A percentile compares a stretch with the other conserved stretches of the same genome.
Conservation (phyloP, 2,329 filamentous ascomycete genomes). For the Taxawa tesnikishii region DNA sequence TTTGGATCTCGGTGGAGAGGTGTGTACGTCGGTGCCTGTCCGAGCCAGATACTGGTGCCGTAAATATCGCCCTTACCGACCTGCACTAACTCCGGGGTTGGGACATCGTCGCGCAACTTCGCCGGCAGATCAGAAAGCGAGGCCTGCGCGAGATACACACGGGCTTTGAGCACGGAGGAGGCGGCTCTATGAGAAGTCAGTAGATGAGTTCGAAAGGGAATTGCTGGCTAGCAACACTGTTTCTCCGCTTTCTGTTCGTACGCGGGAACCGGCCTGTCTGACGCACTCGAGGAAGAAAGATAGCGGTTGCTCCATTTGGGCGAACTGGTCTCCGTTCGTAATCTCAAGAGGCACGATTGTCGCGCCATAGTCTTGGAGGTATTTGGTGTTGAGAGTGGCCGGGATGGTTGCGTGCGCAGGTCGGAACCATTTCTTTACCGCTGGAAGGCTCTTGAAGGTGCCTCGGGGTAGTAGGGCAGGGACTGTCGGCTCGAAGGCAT, state of each 20-base stretch:
- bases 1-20: constrained; percentile 90
- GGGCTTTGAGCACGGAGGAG: no score
- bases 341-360: constrained; percentile 49
- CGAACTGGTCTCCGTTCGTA: constrained; percentile 36
- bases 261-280: no score
- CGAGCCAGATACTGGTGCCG: constrained; percentile 76
- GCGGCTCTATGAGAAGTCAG: no score
- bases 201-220: no score
- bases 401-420: constrained; percentile 12
- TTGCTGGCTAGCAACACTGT: no score
- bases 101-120: constrained; percentile 51
- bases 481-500: constrained; percentile 38
- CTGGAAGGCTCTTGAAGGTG: constrained; percentile 36
- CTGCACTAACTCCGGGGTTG: constrained; percentile 52
- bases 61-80: constrained; percentile 77
- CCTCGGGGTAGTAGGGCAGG: constrained; percentile 40
- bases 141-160: constrained; percentile 80
- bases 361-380: constrained; percentile 33
- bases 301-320: constrained; percentile 49
- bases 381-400: constrained; percentile 24
- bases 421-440: constrained; percentile 48
- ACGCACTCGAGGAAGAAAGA: constrained; percentile 50
- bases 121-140: constrained; percentile 56
- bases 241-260: no score
- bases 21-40: constrained; percentile 74